Evolutionary conservation across 768 basidiomycete genomes (phyloP), one percentile per base, ranked within the genome.

Genomic region (Postia placenta): DNA sequence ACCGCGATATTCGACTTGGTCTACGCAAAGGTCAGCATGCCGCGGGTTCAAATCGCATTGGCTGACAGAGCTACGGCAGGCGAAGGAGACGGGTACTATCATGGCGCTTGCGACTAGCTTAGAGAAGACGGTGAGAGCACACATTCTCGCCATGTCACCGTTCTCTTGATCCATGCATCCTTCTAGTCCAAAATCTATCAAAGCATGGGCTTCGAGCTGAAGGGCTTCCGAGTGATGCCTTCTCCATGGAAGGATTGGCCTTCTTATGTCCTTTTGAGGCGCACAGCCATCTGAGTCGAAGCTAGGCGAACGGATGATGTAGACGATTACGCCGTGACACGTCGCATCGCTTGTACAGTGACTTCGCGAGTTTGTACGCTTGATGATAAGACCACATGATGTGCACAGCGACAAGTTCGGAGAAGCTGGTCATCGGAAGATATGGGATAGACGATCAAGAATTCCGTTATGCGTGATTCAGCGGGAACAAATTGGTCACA

Each of bases 181-280:
- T n/a, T n/a, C n/a, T 47, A 58, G 57, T 43, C 55, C n/a, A 35
- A 38, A 15, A 51, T 58, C 9, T 58, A 53, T 42, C 35, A 53
- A 47, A 55, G 48, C 36, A 45, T 58, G 9, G 57, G 57, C 0
- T 51, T 58, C 35, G 47, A 17, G 41, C 28, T 49, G 20, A 37
- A 41, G 22, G 57, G 54, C 2, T 39, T 53, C 25, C 35, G 15
- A 30, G 37, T 51, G 6, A 53, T 58, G 43, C 49, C 46, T 7
- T 58, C 57, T 42, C 54, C 54, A 11, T 55, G 54, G 57, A 36
- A 40, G 6, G 52, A 58, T 44, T 58, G 57, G 57, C 42, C 40
- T 1, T 33, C 30, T 7, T 33, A 33, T 33, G 30, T 33, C 9
- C 30, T 33, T 33, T 33, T 33, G 30, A 33, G 15, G 30, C 15